Base-by-base conservation (phyloP, 768 basidiomycete species). In the Grammothele lineata region DNA sequence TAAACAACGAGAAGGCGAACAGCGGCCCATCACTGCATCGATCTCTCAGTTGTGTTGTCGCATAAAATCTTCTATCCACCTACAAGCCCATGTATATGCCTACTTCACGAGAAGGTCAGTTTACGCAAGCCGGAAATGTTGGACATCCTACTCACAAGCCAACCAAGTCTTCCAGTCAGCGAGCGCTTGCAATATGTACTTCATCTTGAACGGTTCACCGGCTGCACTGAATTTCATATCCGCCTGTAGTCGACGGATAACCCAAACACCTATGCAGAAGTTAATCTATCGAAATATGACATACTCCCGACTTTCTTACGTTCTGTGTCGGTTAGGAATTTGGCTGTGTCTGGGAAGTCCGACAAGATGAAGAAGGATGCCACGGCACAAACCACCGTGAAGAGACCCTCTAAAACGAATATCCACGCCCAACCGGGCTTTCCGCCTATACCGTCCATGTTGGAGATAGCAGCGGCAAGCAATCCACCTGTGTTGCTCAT, bases 341-440 rank as follows among this genome's bases (percentile, higher is more conserved):
- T 81, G 1, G 87, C 84, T 0, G 73, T 80, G 44, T 87, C 84
- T 1, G 88, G 86, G 61, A 89, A 90, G 62, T 89, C 87, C 56
- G 84, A 76, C 18, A 92, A 75, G 40, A 90, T 63, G 76, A 81
- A 89, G 68, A 76, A 89, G 0, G 85, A 84, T 3, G 70, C 70
- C 7, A 78, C 41, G 8, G 78, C 78, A 36, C 75, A 71, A 3
- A 84, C 19, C 26, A 89, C 68, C 0, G 88, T 90, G 27, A 78
- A 68, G 33, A 87, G 65, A 2, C 88, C 88, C 62, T 87, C 85
- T 4, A 89, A 60, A 47, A 88, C 85, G 60, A 85, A 85, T 48
- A 83, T 82, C 83, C 81, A 85, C 7, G 78, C 74, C 81, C 81
- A 82, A 10, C 74, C 81, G 34, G 78, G 66, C 56, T 72, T 77